Base-by-base conservation (phyloP, 2,329 filamentous ascomycete genomes). In the Dothidotthia symphoricarpi region DNA sequence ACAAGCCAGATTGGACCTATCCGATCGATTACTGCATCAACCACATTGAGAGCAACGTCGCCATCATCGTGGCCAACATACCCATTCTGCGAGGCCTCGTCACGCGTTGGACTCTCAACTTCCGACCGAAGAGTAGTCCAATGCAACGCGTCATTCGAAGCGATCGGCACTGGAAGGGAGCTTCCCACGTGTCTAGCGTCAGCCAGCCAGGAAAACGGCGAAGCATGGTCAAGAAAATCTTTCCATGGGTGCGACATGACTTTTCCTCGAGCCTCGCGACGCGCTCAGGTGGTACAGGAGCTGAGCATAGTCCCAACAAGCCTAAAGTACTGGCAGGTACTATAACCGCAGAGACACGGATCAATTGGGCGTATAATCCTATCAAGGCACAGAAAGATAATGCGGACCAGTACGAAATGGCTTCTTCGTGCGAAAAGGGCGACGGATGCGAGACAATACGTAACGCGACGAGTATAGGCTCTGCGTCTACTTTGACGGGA, bases 11-110 rank as follows among this genome's bases (percentile, higher is more conserved):
- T 44, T 69, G 66, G 66, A 69, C 66, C n/a, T 69, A 66, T 32
- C 59, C 60, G 6, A 68, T 68, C 43, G 63, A 67, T 45, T 69
- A 59, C 47, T 68, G 64, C 42, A 66, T 68, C 52, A 69, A 58
- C 35, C 66, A 69, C 45, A 63, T 67, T 36, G 66, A 69, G 34
- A 68, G 67, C 46, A 68, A 66, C 35, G 66, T 68, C 25, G 66
- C 65, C 17, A 69, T 69, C 35, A 68, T 68, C 27, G 63, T 68
- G 8, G 66, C 66, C 25, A 68, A 67, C 39, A 56, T 69, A 7
- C 66, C 66, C 8, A 67, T 67, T n/a, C 55, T 69, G 14, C 65
- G 66, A 31, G 64, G 65, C 22, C 61, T 69, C 6, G 64, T 69
- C 19, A 66, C 64, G 6, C 63, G 65, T 28, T 68, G 66, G 64